Evolutionary conservation across 306 rosid species (phyloP).

Genomic region (Carpinus fangiana): DNA sequence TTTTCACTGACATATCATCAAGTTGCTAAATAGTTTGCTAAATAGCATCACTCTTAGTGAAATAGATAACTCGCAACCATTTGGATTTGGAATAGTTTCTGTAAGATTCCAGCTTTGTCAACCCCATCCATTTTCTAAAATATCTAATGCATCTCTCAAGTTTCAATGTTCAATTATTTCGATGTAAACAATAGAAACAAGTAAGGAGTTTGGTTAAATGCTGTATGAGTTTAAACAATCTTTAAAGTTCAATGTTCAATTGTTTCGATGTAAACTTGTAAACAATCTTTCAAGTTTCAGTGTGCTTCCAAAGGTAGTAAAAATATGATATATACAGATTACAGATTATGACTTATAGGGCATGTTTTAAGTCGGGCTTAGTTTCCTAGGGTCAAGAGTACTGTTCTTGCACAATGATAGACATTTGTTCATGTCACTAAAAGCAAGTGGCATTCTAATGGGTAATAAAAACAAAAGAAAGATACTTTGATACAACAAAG

Average conservation of each 20-base stretch:
- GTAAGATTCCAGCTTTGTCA: background rate
- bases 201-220: background rate
- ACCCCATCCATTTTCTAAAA: background rate
- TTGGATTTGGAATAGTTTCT: background rate
- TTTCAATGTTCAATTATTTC: background rate
- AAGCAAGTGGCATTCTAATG: slow-evolving; percentile 4
- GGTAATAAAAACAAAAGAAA: background rate
- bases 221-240: background rate
- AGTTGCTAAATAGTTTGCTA: no score
- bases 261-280: no score
- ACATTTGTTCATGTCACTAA: slow-evolving; percentile 8
- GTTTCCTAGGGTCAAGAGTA: slow-evolving; percentile 3
- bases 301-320: background rate
- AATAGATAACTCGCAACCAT: background rate
- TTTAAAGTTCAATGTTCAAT: no score
- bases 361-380: background rate
- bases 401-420: background rate
- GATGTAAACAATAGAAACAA: background rate
- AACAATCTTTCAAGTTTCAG: background rate
- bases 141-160: background rate
- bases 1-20: no score
- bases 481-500: background rate
- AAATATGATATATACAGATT: background rate
- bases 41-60: no score
- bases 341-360: slow-evolving; percentile 2